Percentiles rank a stretch among this genome's conserved stretches.
phyloP scores from a whole-genome alignment of 208 protist genomes.

The Porcisia deanei region DNA sequence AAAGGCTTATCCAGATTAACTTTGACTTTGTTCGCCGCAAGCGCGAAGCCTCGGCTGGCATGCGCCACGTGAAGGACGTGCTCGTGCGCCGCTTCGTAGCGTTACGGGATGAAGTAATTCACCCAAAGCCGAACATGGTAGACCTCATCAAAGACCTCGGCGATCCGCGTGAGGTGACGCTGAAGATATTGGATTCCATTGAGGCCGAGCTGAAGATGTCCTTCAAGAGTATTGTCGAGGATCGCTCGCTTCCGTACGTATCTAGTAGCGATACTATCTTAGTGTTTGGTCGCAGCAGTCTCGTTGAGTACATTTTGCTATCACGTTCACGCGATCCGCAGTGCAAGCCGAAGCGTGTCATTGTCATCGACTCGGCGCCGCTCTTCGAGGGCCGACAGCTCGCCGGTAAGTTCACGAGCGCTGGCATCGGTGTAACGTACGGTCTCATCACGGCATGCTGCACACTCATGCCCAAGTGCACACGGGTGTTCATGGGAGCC shows the following conservation, averaged over 20 bases:
- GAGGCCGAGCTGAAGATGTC: slow-evolving; percentile 64
- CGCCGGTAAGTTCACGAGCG: slow-evolving; percentile 63
- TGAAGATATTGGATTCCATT: slow-evolving; percentile 50
- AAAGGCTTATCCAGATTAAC: slow-evolving; percentile 65
- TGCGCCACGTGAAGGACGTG: slow-evolving; percentile 73
- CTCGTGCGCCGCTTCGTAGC: slow-evolving; percentile 59
- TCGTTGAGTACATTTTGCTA: slow-evolving; percentile 74
- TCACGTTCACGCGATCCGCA: slow-evolving; percentile 44
- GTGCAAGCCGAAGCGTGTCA: slow-evolving; percentile 70
- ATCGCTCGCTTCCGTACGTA: slow-evolving; percentile 69
- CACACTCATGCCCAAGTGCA: slow-evolving; percentile 95
- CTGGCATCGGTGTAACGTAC: slow-evolving; percentile 93
- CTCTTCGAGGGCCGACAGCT: slow-evolving; percentile 89
- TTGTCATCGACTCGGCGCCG: slow-evolving; percentile 96
- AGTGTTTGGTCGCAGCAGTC: slow-evolving; percentile 80
- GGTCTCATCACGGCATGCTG: slow-evolving; percentile 92
- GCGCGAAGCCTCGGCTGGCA: slow-evolving; percentile 63
- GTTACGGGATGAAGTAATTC: slow-evolving; percentile 38
- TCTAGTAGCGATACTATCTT: slow-evolving; percentile 72
- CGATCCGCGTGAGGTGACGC: slow-evolving; percentile 48
- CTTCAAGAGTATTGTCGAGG: slow-evolving; percentile 75
- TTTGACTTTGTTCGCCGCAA: slow-evolving; percentile 70
- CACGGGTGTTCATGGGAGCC: slow-evolving; percentile 95
- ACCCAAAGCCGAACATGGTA: slow-evolving; percentile 22
- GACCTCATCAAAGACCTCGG: slow-evolving; percentile 33